Evolutionary conservation across 2,329 filamentous ascomycete species (phyloP).

Genomic region (Dothiorella sarmentorum): DNA sequence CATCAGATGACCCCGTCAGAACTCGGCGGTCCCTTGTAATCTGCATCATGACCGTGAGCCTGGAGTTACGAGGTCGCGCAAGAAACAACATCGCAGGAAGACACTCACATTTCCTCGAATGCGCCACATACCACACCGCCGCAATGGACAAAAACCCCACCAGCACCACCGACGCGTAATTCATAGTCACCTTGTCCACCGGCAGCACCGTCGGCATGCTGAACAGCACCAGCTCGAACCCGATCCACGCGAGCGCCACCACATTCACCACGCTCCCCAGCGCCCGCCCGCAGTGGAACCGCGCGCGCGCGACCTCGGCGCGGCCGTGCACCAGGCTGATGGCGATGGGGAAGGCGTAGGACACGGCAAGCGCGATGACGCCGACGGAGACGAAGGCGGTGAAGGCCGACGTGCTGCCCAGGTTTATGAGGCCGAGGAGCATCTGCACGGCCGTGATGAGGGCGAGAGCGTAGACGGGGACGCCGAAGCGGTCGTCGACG

Average conservation of each 20-base stretch:
- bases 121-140: constrained; percentile 13
- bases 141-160: constrained; percentile 42
- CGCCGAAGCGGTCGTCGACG: constrained; percentile 1
- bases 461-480: constrained; percentile 41
- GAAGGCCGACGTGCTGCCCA: constrained; percentile 48
- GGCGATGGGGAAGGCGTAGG: constrained; percentile 55
- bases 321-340: constrained; percentile 45
- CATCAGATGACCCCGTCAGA: too few relatives aligned
- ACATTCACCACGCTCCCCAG: constrained; percentile 47
- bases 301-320: constrained; percentile 46
- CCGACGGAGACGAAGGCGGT: constrained; percentile 53
- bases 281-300: constrained; percentile 45
- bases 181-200: constrained; percentile 52
- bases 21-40: too few relatives aligned
- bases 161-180: constrained; percentile 57
- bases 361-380: constrained; percentile 54
- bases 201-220: constrained; percentile 53
- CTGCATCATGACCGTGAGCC: too few relatives aligned
- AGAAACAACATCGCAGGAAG: too few relatives aligned
- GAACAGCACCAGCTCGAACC: constrained; percentile 46
- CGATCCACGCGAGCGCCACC: constrained; percentile 50
- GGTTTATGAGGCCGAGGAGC: constrained; percentile 49
- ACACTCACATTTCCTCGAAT: constrained; percentile 16
- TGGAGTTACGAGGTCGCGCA: too few relatives aligned
- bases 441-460: constrained; percentile 47